Evolutionary conservation across 2,329 filamentous ascomycete species (phyloP), one percentile per base, ranked within the genome.

Genomic region (Calonectria fujianensis): DNA sequence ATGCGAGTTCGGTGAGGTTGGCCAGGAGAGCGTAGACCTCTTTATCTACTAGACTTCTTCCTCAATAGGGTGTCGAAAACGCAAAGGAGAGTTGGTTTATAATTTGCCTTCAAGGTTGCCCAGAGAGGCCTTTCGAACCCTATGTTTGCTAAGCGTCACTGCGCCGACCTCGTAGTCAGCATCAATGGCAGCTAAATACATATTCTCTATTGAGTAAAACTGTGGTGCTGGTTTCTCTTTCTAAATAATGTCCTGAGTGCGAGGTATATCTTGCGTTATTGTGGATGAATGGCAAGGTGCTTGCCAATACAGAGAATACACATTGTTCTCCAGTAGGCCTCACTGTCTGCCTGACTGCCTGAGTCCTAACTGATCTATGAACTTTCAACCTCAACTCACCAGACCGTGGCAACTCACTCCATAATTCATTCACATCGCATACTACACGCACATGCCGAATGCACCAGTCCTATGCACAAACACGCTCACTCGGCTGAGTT

Each of bases 91-190:
- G 16, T 29, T 31, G 9, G 16, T 24, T 37, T 31, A 24, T 39
- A 20, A 39, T 39, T 41, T 39, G 57, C 35, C 35, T 20, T 63
- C 24, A 29, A 27, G 14, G 32, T 41, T 20, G n/a, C 14, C 13
- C 1, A 14, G 14, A 27, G 14, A 2, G 20, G 57, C n/a, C 37
- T 9, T 39, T 29, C 6, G 57, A 29, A 35, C 16, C 13, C 18
- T 9, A 41, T 24, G 57, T 63, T 63, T 63, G 57, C 57, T 10
- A n/a, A 41, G 9, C 37, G 57, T 41, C 57, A 41, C 37, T 41
- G 37, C 14, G 5, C 3, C n/a, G 32, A n/a, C 18, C 16, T 63
- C 6, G 6, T 5, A 41, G 14, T n/a, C 27, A 11, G 35, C 14
- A 9, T 57, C 54, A 27, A 63, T 27, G 8, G 14, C n/a, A 63